Conservation (phyloP, 192 early-diverging fungal species). For the Podochytrium sp. region DNA sequence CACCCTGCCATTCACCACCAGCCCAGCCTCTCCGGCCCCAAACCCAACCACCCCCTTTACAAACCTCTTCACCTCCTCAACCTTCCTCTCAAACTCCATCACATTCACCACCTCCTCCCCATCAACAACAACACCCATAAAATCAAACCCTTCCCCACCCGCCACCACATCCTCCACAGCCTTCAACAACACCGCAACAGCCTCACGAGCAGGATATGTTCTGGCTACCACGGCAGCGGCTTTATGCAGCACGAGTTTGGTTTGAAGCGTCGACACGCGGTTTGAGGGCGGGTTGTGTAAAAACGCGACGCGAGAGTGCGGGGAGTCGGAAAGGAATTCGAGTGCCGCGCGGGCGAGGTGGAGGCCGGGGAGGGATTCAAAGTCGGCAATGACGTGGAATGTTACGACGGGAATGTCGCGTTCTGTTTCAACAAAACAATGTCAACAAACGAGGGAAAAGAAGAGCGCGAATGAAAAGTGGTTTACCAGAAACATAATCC, state of each 20-base stretch:
- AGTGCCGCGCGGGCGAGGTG: slow-evolving; percentile 37
- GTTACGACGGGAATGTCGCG: slow-evolving; percentile 23
- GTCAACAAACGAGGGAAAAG: too few relatives aligned
- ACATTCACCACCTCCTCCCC: slow-evolving; percentile 1
- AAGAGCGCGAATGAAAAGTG: too few relatives aligned
- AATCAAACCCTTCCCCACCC: neutral
- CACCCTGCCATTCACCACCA: slow-evolving; percentile 50
- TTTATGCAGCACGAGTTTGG: neutral
- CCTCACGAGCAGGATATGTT: too few relatives aligned
- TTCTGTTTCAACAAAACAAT: slow-evolving; percentile 1
- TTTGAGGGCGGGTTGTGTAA: slow-evolving; percentile 53
- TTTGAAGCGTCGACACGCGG: neutral
- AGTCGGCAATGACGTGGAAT: slow-evolving; percentile 40
- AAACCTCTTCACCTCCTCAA: neutral
- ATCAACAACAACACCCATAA: too few relatives aligned
- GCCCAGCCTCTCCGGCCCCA: slow-evolving; percentile 18
- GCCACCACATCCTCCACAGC: neutral
- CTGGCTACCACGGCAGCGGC: neutral
- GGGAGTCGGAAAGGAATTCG: slow-evolving; percentile 6
- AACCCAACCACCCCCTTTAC: slow-evolving; percentile 19
- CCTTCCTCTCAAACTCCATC: slow-evolving; percentile 11
- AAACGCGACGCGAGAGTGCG: slow-evolving; percentile 51
- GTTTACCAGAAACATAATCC: slow-evolving; percentile 18
- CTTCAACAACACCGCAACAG: neutral
- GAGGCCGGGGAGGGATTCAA: slow-evolving; percentile 48